Evolutionary conservation across 78 protist species (phyloP), one percentile per base, ranked within the genome.

Genomic region (Dictyostelium firmibasis): DNA sequence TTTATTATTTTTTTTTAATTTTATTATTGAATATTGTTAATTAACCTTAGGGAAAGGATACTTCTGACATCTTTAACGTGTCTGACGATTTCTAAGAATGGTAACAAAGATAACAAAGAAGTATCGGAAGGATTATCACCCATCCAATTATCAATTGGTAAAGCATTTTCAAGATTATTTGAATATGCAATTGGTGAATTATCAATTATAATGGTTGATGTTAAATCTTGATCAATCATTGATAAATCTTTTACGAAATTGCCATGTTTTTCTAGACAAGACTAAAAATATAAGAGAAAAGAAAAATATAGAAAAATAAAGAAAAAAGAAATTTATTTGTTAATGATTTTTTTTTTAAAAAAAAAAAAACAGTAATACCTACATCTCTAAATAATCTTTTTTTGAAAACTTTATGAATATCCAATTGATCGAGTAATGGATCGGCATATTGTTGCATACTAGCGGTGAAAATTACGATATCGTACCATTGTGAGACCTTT

Each of bases 381-480:
- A 75, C 83, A n/a, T 72, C 92, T 86, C 86, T 77, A 33, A 81
- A 96, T 47, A 62, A 81, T 89, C 94, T 78, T 20, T 89, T 78
- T 50, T 89, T 89, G 16, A 89, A 38, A 67, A 81, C 31, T 64
- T 44, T 69, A 29, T 74, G 74, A 20, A 5, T 5, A 60, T 97
- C 98, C 2, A 97, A 86, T 47, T 79, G 60, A 67, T 96, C 92
- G 18, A 97, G 94, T 23, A 97, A 87, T 33, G 98, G 97, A 77
- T 89, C 85, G 31, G 98, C 98, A 70, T 97, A 97, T 47, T 89
- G 91, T 60, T 85, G 75, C 87, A 97, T 53, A 25, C 93, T 79
- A 33, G 98, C 98, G 8, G 98, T 97, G 67, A 97, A 97, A 31
- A 97, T 86, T 33, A 92, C 95, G 0, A 97, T 78, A 9, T 97